Conservation (phyloP, 257 asterid genomes). For the Nemophila menziesii region DNA sequence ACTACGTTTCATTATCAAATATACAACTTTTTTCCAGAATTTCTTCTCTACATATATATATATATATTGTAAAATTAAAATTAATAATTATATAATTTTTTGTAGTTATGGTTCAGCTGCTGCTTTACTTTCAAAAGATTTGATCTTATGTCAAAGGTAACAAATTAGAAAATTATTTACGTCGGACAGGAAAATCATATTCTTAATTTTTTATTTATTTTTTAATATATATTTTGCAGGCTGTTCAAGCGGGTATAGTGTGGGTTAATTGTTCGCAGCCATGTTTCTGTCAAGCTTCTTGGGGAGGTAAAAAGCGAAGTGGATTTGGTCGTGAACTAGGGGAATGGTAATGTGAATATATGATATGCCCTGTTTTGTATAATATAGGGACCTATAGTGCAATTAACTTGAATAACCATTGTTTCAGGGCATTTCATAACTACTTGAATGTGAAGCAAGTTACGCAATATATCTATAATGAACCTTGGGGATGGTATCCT, state of each 20-base stretch:
- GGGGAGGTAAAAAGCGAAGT: conserved; percentile 97
- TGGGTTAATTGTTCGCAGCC: conserved; percentile 98
- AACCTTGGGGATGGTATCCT: too few species aligned
- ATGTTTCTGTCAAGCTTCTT: conserved; percentile 85
- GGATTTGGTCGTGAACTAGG: conserved; percentile 99
- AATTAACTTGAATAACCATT: too few species aligned
- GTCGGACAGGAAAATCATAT: not conserved
- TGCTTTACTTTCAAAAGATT: conserved; percentile 73
- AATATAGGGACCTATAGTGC: too few species aligned
- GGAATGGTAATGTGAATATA: conserved; percentile 56
- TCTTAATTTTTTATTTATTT: not conserved
- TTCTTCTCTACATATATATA: too few species aligned
- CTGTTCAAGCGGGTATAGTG: conserved; percentile 69
- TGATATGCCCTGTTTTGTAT: too few species aligned
- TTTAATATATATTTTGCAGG: conserved; percentile 42
- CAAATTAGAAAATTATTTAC: not conserved
- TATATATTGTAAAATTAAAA: too few species aligned
- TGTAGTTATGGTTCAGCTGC: conserved; percentile 72
- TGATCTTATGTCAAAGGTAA: conserved; percentile 67
- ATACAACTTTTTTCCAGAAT: too few species aligned
- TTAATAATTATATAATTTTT: too few species aligned
- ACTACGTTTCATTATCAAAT: too few species aligned
- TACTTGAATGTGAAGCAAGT: too few species aligned
- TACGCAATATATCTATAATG: too few species aligned
- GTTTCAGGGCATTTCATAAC: too few species aligned